phyloP scores from a whole-genome alignment of 805 yeast species.

The Naumovozyma baii region DNA sequence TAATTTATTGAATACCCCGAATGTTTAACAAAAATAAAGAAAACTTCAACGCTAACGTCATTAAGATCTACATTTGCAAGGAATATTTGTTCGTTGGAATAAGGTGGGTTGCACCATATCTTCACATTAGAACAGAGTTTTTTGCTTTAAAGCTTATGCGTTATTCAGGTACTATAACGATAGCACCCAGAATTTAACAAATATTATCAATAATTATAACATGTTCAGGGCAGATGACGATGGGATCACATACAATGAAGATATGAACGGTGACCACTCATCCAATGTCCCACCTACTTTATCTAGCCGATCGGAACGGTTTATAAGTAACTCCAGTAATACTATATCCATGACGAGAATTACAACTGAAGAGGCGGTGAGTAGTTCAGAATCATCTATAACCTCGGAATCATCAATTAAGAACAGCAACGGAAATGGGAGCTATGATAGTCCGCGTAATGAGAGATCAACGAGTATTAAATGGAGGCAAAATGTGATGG shows the following conservation, averaged over 20 bases:
- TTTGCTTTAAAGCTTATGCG: no score
- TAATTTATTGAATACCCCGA: no score
- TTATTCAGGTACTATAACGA: no score
- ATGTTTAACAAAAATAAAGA: no score
- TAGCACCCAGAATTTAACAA: no score
- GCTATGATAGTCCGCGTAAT: neutral
- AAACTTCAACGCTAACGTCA: no score
- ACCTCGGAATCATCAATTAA: constrained; percentile 1
- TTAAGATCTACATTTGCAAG: no score
- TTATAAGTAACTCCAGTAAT: neutral
- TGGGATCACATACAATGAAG: neutral
- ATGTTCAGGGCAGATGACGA: neutral
- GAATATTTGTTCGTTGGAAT: no score
- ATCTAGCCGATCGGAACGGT: neutral
- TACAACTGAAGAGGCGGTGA: constrained; percentile 11
- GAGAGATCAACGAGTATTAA: neutral
- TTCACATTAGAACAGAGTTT: no score
- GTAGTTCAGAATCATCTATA: constrained; percentile 12
- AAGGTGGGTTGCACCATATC: no score
- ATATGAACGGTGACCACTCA: no score
- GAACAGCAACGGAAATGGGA: neutral
- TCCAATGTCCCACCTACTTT: neutral
- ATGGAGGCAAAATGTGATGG: neutral
- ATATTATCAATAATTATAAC: no score
- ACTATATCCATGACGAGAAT: constrained; percentile 5